Conservation (phyloP, 1,139 yeast genomes). For the Kodamaea sp. region DNA sequence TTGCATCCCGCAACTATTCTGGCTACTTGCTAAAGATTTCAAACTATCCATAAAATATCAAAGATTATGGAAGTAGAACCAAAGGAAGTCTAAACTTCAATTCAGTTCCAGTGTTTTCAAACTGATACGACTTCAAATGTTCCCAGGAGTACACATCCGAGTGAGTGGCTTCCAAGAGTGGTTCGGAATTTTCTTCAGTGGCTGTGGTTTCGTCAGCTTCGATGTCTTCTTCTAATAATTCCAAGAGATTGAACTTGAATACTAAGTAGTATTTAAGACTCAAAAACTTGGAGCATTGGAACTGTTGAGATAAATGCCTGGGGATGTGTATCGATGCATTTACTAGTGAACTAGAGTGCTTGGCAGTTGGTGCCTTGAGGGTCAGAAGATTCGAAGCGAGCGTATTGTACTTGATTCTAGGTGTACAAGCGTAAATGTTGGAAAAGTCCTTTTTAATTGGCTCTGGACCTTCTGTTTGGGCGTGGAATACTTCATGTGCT, state of each 20-base stretch:
- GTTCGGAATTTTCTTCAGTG: not conserved
- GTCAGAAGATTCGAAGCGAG: conserved; percentile 30
- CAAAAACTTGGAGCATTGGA: conserved; percentile 39
- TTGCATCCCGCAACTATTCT: no score
- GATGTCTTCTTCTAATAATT: conserved; percentile 14
- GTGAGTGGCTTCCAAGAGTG: conserved; percentile 1
- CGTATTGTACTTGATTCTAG: conserved; percentile 36
- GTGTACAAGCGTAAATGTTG: conserved; percentile 41
- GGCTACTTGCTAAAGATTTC: no score
- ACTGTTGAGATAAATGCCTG: conserved; percentile 34
- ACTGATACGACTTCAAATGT: conserved; percentile 22
- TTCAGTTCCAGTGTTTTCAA: conserved; percentile 34
- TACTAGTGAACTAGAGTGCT: conserved; percentile 13
- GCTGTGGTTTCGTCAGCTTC: not conserved
- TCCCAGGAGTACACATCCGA: conserved; percentile 6
- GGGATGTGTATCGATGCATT: conserved; percentile 38
- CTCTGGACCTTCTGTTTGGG: conserved; percentile 1
- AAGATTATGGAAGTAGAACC: conserved; percentile 8
- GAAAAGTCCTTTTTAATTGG: conserved; percentile 16
- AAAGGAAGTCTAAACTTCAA: conserved; percentile 32
- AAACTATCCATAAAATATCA: no score
- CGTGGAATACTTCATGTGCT: conserved; percentile 42
- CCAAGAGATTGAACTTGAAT: conserved; percentile 39
- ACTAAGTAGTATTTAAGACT: conserved; percentile 40
- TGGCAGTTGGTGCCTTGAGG: conserved; percentile 6